Evolutionary conservation across 2,329 filamentous ascomycete genomes (phyloP).

Genomic region (Calycina herbarum): DNA sequence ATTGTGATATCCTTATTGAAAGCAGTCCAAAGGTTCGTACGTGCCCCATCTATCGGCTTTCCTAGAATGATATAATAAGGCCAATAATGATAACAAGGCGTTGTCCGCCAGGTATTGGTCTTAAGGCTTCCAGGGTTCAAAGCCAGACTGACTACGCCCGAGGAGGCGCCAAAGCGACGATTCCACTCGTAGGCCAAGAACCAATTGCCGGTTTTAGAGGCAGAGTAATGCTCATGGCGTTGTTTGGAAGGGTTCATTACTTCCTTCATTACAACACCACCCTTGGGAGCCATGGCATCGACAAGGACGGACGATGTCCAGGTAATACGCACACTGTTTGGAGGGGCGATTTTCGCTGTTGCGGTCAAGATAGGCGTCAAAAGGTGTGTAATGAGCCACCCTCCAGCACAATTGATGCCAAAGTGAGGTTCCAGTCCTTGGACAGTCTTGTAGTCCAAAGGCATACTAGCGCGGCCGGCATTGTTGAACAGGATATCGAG

Average conservation of each 20-base stretch:
- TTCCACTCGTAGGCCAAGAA: conserved; percentile 2
- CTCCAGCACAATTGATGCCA: conserved; percentile 38
- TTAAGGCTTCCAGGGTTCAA: conserved; percentile 10
- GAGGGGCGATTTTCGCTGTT: conserved; percentile 2
- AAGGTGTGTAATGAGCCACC: conserved; percentile 38
- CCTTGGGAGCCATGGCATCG: neutral
- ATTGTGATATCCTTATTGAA: conserved; percentile 5
- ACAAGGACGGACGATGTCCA: neutral
- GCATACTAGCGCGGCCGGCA: conserved; percentile 36
- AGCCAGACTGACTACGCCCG: neutral
- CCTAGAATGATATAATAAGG: neutral
- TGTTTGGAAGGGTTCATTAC: neutral
- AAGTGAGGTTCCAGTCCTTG: conserved; percentile 38
- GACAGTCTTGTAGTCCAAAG: conserved; percentile 8
- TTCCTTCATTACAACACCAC: neutral
- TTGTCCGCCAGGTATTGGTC: conserved; percentile 2
- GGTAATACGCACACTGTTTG: neutral
- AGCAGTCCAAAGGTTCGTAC: conserved; percentile 10
- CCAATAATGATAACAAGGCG: neutral
- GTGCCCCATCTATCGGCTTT: neutral
- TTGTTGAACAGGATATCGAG: conserved; percentile 48
- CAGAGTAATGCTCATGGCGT: conserved; percentile 3
- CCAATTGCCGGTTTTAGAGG: conserved; percentile 5
- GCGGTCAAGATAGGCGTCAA: conserved; percentile 34
- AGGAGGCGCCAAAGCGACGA: neutral